These are phyloP conservation scores for Chaetoscypha palmicola DNA, from an alignment of 2,329 filamentous ascomycete species.

Conservation along the genomic window DNA sequence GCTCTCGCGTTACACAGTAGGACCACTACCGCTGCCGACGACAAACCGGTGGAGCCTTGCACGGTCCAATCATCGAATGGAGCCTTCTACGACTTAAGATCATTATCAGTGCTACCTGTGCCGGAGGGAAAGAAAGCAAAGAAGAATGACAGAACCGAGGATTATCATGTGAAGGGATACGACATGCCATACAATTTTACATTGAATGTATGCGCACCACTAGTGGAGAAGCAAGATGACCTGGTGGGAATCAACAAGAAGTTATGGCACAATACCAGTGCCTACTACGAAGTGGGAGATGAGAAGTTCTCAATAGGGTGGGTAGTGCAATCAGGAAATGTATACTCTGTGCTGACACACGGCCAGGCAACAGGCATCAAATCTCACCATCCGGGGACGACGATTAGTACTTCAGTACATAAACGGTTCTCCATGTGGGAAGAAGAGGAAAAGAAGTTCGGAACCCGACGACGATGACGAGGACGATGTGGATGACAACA, in stretches of 20 bases:
- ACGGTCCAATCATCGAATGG: conserved; percentile 27
- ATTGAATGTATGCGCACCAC: conserved; percentile 70
- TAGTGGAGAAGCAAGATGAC: conserved; percentile 58
- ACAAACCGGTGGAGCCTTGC: conserved; percentile 27
- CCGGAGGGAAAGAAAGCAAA: conserved; percentile 32
- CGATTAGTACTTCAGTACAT: conserved; percentile 73
- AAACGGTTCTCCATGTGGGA: conserved; percentile 66
- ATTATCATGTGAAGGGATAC: conserved; percentile 60
- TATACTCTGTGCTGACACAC: conserved; percentile 8
- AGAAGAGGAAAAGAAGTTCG: conserved; percentile 33
- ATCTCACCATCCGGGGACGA: conserved; percentile 55
- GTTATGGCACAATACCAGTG: conserved; percentile 67
- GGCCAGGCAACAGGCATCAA: conserved; percentile 47
- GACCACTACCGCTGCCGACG: conserved; percentile 21
- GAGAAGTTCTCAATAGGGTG: conserved; percentile 71
- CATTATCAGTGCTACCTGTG: conserved; percentile 24
- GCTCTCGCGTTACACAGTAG: conserved; percentile 23
- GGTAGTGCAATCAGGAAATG: too few relatives aligned
- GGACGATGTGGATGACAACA: conserved; percentile 29
- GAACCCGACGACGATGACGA: conserved; percentile 20
- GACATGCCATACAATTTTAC: conserved; percentile 80
- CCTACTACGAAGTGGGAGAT: conserved; percentile 62
- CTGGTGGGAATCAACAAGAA: conserved; percentile 57
- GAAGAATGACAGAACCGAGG: conserved; percentile 51
- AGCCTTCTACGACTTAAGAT: conserved; percentile 30